Conservation (phyloP, 345 rosid species). For the Sonneratia caseolaris region DNA sequence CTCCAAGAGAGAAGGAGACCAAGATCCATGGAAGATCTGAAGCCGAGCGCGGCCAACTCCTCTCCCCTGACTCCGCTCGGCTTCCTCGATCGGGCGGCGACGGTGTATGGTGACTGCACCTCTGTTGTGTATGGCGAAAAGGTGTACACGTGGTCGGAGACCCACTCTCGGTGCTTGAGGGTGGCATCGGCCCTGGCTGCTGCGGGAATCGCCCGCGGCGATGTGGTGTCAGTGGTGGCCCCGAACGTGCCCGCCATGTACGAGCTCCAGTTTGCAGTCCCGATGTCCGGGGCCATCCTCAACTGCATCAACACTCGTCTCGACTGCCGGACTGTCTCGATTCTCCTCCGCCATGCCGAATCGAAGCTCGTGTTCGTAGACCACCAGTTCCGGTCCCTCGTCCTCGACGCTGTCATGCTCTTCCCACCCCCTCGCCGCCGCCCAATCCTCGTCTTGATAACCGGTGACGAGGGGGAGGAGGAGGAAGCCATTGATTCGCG, state of each 20-base stretch:
- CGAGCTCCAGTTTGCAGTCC: conserved; percentile 83
- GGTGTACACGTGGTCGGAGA: conserved; percentile 63
- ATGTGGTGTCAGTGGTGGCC: conserved; percentile 63
- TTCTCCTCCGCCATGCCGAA: conserved; percentile 57
- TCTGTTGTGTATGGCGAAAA: conserved; percentile 45
- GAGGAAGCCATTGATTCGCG: neutral
- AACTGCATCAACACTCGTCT: conserved; percentile 79
- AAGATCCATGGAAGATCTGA: conserved; percentile 19
- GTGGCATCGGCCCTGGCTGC: conserved; percentile 65
- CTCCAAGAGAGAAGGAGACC: neutral
- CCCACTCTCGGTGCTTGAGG: conserved; percentile 60
- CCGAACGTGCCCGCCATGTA: conserved; percentile 73
- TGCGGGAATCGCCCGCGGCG: conserved; percentile 30
- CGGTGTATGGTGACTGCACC: conserved; percentile 59
- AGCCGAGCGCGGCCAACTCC: conserved; percentile 20
- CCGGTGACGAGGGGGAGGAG: conserved; percentile 24
- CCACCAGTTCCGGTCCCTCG: conserved; percentile 25
- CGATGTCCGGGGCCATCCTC: conserved; percentile 70
- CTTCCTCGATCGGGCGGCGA: conserved; percentile 48
- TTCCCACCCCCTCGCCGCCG: conserved; percentile 18
- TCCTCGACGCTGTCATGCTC: conserved; percentile 42
- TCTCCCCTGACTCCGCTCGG: conserved; percentile 23
- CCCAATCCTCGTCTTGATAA: conserved; percentile 43
- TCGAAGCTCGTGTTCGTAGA: conserved; percentile 70
- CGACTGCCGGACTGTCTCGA: conserved; percentile 58